Evolutionary conservation across 768 basidiomycete genomes (phyloP).

Genomic region (Lactarius trivialis): DNA sequence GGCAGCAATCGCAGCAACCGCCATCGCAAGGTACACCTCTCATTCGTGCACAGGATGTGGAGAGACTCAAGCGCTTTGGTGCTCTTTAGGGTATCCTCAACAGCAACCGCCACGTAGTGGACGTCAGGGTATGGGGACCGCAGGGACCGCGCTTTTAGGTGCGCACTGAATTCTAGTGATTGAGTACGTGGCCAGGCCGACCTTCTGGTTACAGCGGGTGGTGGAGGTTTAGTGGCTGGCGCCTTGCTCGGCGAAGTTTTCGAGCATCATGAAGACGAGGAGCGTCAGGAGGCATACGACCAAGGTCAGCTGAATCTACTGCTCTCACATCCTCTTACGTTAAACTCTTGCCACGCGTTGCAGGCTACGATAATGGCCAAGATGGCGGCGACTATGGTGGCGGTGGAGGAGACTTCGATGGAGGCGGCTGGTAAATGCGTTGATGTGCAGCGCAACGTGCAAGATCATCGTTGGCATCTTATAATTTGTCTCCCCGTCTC

Average conservation of each 20-base stretch:
- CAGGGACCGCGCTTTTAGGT: constrained; percentile 9
- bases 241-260: constrained; percentile 46
- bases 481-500: background rate
- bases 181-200: background rate
- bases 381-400: constrained; percentile 4
- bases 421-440: constrained; percentile 24
- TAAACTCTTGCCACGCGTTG: constrained; percentile 1
- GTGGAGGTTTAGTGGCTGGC: constrained; percentile 63
- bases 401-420: too few relatives aligned
- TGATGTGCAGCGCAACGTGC: background rate
- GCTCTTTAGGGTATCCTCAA: constrained; percentile 7
- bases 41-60: background rate
- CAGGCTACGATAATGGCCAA: constrained; percentile 31
- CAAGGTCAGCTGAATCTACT: constrained; percentile 28
- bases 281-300: constrained; percentile 29
- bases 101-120: background rate
- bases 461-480: background rate
- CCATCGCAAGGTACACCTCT: constrained; percentile 12
- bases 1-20: constrained; percentile 13
- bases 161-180: background rate
- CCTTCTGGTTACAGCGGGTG: constrained; percentile 34
- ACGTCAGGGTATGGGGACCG: constrained; percentile 9
- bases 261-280: constrained; percentile 34
- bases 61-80: background rate
- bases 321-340: background rate